Evolutionary conservation across 2,329 filamentous ascomycete species (phyloP).

Genomic region (Fonsecaea monophora): DNA sequence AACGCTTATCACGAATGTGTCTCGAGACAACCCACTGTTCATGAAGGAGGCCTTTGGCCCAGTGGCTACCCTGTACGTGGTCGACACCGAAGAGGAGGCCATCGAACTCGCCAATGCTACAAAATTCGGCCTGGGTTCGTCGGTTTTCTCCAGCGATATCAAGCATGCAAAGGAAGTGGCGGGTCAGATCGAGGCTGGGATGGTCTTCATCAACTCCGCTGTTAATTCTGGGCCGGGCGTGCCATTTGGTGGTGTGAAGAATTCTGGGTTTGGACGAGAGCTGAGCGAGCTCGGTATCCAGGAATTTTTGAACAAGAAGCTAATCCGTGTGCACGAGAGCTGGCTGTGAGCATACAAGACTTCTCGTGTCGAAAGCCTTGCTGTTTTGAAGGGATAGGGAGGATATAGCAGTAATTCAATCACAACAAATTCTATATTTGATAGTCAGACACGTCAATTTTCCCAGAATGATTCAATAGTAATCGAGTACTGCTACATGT

Average conservation of each 20-base stretch:
- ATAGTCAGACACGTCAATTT: background rate
- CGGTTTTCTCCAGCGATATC: constrained; percentile 63
- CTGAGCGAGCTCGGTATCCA: constrained; percentile 11
- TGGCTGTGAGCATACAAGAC: background rate
- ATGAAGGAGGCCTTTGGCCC: constrained; percentile 92
- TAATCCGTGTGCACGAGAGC: background rate
- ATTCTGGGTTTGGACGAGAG: constrained; percentile 30
- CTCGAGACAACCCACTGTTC: constrained; percentile 83
- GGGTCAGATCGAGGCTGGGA: constrained; percentile 28
- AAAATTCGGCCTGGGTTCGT: constrained; percentile 38
- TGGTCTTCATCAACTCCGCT: constrained; percentile 30
- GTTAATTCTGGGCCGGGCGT: constrained; percentile 11
- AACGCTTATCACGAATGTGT: constrained; percentile 76
- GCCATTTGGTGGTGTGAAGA: constrained; percentile 33
- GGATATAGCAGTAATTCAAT: background rate
- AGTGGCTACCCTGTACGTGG: constrained; percentile 71
- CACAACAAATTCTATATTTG: background rate
- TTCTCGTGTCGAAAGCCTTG: background rate
- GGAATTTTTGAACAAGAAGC: constrained; percentile 16
- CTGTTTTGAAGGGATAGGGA: background rate
- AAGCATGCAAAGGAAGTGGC: constrained; percentile 67
- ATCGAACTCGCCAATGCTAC: constrained; percentile 43
- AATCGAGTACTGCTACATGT: too few relatives aligned
- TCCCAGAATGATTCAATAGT: too few relatives aligned
- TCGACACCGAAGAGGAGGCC: constrained; percentile 45